Percentiles rank a stretch among this genome's conserved stretches.
Evolutionary conservation across 768 basidiomycete genomes (phyloP).

Genomic region (Trametes cingulata): DNA sequence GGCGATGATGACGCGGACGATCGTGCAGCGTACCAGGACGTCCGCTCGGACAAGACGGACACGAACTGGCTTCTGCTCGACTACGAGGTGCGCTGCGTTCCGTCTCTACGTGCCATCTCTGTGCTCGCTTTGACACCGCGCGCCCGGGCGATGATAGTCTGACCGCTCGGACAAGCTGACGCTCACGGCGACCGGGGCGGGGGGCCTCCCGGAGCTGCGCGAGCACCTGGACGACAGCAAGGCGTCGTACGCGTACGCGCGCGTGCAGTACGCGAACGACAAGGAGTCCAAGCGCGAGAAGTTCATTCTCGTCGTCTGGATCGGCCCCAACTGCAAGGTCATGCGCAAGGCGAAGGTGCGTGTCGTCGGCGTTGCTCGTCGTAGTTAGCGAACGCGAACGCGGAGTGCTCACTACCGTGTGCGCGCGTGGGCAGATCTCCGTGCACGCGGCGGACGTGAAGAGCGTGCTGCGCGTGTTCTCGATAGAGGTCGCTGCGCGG

Average conservation of each 20-base stretch:
- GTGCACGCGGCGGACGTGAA: constrained; percentile 92
- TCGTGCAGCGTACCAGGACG: constrained; percentile 77
- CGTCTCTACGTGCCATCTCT: neutral
- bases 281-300: constrained; percentile 87
- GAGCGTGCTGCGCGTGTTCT: constrained; percentile 69
- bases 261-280: constrained; percentile 84
- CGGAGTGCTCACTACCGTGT: neutral
- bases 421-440: constrained; percentile 65
- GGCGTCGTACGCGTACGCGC: constrained; percentile 84
- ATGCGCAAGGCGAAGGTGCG: constrained; percentile 91
- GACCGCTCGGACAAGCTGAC: constrained; percentile 81
- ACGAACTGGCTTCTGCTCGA: constrained; percentile 91
- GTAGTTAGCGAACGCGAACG: constrained; percentile 22
- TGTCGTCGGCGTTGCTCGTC: constrained; percentile 22
- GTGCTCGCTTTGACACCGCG: neutral
- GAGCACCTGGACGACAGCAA: constrained; percentile 67
- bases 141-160: too few relatives aligned
- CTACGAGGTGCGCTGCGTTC: constrained; percentile 61
- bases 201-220: constrained; percentile 77
- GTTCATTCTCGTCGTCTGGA: constrained; percentile 85
- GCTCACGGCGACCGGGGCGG: constrained; percentile 77
- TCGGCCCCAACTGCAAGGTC: constrained; percentile 78
- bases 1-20: constrained; percentile 22
- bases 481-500: constrained; percentile 85
- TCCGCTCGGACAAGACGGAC: constrained; percentile 81